Evolutionary conservation across 192 early-diverging fungal species (phyloP).

Genomic region (Radiomyces spectabilis): DNA sequence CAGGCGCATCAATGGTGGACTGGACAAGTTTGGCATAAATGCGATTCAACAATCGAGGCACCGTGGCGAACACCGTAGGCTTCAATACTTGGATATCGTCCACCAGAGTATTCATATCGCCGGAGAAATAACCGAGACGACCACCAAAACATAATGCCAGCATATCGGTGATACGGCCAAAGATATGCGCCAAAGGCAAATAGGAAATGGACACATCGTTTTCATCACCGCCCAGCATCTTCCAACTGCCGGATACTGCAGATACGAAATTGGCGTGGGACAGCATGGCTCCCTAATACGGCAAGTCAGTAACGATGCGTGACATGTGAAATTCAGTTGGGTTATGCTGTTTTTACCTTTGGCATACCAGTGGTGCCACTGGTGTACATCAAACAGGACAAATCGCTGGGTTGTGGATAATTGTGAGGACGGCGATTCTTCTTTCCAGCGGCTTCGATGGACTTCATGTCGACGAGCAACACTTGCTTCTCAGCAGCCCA

Average conservation of each 20-base stretch:
- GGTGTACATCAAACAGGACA: slow-evolving; percentile 73
- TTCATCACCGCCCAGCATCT: neutral
- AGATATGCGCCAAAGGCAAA: slow-evolving; percentile 87
- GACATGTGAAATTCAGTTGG: neutral
- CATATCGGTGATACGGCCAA: slow-evolving; percentile 62
- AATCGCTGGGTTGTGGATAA: slow-evolving; percentile 55
- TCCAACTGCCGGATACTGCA: slow-evolving; percentile 24
- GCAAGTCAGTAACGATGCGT: neutral
- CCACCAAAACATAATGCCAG: slow-evolving; percentile 46
- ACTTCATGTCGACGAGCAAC: slow-evolving; percentile 45
- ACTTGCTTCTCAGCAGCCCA: slow-evolving; percentile 63
- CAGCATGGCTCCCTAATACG: slow-evolving; percentile 54
- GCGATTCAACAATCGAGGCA: slow-evolving; percentile 84
- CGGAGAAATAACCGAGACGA: slow-evolving; percentile 71
- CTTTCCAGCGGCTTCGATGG: slow-evolving; percentile 55
- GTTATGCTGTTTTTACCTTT: slow-evolving; percentile 32
- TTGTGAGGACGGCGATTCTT: slow-evolving; percentile 44
- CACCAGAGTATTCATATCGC: slow-evolving; percentile 61
- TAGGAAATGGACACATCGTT: slow-evolving; percentile 46
- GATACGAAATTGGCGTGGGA: slow-evolving; percentile 67
- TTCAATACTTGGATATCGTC: slow-evolving; percentile 76
- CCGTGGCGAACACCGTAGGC: slow-evolving; percentile 78
- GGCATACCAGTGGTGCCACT: slow-evolving; percentile 83
- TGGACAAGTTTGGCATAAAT: slow-evolving; percentile 75
- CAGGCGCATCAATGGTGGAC: slow-evolving; percentile 50